A percentile compares a stretch with the other conserved stretches of the same genome.
Conservation (phyloP, 1,284 basidiomycete species). For the Fereydounia khargensis region DNA sequence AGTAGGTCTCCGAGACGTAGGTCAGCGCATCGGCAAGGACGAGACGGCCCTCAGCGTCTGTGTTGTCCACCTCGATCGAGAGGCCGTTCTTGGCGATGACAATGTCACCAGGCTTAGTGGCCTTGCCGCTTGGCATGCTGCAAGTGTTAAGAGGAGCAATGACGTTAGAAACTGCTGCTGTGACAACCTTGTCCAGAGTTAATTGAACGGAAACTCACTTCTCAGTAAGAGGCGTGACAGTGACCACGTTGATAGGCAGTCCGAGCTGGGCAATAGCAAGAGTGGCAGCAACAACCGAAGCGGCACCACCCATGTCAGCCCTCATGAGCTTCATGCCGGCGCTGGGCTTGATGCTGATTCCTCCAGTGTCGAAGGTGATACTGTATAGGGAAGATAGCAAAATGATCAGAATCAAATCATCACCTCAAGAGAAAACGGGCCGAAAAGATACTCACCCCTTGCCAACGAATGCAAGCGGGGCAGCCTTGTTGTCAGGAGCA, state of each 20-base stretch:
- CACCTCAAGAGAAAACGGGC: neutral
- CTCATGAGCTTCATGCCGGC: conserved; percentile 64
- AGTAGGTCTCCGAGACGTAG: conserved; percentile 75
- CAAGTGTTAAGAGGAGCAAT: no score
- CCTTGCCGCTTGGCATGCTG: conserved; percentile 63
- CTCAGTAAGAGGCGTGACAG: conserved; percentile 74
- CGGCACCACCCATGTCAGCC: conserved; percentile 63
- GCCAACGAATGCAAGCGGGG: conserved; percentile 75
- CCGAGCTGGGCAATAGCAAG: conserved; percentile 77
- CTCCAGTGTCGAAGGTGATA: conserved; percentile 69
- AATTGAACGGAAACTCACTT: conserved; percentile 66
- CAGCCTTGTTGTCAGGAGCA: conserved; percentile 63
- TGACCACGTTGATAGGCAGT: conserved; percentile 75
- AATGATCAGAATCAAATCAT: neutral
- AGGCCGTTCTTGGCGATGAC: conserved; percentile 85
- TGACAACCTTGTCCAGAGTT: neutral
- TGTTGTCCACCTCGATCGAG: conserved; percentile 82
- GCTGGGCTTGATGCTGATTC: conserved; percentile 78
- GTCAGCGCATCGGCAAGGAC: conserved; percentile 75
- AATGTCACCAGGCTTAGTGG: conserved; percentile 80
- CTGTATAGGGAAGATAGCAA: neutral
- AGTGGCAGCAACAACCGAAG: conserved; percentile 70
- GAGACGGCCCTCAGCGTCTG: conserved; percentile 81
- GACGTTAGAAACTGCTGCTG: neutral
- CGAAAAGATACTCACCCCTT: conserved; percentile 62